Conservation (phyloP, 2,329 filamentous ascomycete genomes). For the Neophaeococcomyces aloes region DNA sequence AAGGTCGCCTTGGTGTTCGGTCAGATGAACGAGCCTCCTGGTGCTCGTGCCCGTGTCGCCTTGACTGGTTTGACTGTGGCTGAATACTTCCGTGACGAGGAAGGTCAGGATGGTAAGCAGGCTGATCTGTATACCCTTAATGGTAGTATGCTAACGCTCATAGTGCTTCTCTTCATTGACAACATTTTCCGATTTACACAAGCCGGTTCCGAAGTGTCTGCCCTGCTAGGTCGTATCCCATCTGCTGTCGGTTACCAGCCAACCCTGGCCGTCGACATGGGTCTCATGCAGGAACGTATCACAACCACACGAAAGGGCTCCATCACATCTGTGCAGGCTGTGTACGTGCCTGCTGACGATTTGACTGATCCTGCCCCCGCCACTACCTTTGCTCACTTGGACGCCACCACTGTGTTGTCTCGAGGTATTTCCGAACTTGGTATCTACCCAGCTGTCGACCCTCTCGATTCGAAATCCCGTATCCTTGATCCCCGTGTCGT, state of each 20-base stretch:
- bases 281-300: slow-evolving; percentile 99
- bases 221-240: slow-evolving; percentile 97
- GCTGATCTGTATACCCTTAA: background rate
- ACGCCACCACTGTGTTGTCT: slow-evolving; percentile 99
- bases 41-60: slow-evolving; percentile 98
- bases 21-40: slow-evolving; percentile 99
- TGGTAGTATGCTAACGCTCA: slow-evolving; percentile 21
- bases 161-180: slow-evolving; percentile 98
- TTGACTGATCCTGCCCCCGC: slow-evolving; percentile 99
- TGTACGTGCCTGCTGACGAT: slow-evolving; percentile 99
- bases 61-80: slow-evolving; percentile 64
- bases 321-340: slow-evolving; percentile 99
- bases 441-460: slow-evolving; percentile 99
- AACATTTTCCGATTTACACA: slow-evolving; percentile 99
- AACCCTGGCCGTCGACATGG: slow-evolving; percentile 97
- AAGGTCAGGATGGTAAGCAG: slow-evolving; percentile 73
- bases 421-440: slow-evolving; percentile 99
- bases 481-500: slow-evolving; percentile 99
- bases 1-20: slow-evolving; percentile 99
- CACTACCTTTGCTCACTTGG: slow-evolving; percentile 99
- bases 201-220: slow-evolving; percentile 99
- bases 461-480: slow-evolving; percentile 98
- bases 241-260: slow-evolving; percentile 99
- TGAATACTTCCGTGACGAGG: slow-evolving; percentile 71
- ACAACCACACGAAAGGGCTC: slow-evolving; percentile 99